Evolutionary conservation across 2,329 filamentous ascomycete genomes (phyloP).

Genomic region (Diplocarpon mali): DNA sequence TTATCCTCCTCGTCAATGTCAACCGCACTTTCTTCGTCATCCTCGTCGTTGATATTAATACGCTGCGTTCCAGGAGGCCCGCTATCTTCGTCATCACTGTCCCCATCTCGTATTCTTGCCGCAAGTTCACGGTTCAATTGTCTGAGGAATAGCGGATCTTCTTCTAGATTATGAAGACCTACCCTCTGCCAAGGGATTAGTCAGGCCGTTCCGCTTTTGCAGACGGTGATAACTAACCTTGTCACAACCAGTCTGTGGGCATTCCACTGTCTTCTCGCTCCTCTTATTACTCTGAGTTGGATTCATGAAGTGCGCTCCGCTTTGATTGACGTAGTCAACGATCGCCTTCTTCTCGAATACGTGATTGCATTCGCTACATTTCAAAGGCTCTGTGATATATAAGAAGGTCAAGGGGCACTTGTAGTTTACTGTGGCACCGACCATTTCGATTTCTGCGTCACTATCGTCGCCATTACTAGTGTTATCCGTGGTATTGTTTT

Average conservation of each 20-base stretch:
- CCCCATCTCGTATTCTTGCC: neutral
- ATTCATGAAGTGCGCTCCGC: too few relatives aligned
- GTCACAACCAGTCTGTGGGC: too few relatives aligned
- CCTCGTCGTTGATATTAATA: neutral
- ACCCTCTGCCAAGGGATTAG: too few relatives aligned
- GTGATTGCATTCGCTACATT: slow-evolving; percentile 57
- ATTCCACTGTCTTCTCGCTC: too few relatives aligned
- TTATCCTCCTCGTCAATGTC: neutral
- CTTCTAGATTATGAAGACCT: too few relatives aligned
- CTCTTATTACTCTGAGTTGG: too few relatives aligned
- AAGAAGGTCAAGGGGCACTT: slow-evolving; percentile 60
- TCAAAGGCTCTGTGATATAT: slow-evolving; percentile 55
- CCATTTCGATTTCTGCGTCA: slow-evolving; percentile 60
- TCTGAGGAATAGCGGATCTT: too few relatives aligned
- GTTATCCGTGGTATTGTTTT: slow-evolving; percentile 8
- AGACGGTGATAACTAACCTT: too few relatives aligned
- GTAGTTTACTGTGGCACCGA: slow-evolving; percentile 50
- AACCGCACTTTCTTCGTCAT: neutral
- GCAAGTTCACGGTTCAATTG: too few relatives aligned
- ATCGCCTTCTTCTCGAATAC: slow-evolving; percentile 49
- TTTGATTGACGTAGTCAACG: too few relatives aligned
- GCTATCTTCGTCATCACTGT: neutral
- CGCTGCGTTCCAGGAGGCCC: neutral
- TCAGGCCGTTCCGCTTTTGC: too few relatives aligned
- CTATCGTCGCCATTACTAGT: slow-evolving; percentile 34